A percentile compares a stretch with the other conserved stretches of the same genome.
Conservation (phyloP, 2,329 filamentous ascomycete genomes). For the Didymella pomorum region DNA sequence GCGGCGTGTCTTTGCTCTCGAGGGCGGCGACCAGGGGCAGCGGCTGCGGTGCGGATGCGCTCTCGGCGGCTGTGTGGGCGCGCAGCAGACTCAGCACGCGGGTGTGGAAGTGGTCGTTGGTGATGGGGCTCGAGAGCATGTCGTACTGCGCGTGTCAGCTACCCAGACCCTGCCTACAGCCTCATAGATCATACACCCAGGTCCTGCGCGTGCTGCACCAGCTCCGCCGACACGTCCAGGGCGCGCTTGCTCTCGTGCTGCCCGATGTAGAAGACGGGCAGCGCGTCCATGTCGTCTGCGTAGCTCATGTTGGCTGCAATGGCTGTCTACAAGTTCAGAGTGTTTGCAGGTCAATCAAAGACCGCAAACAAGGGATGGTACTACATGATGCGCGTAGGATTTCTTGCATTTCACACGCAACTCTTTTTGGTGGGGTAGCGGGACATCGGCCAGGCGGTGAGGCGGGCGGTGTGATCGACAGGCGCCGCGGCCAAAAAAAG, state of each 20-base stretch:
- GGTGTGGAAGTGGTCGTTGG: constrained; percentile 74
- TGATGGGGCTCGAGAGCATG: constrained; percentile 80
- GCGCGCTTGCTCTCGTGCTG: constrained; percentile 74
- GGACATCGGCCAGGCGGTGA: not conserved
- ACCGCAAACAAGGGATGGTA: not conserved
- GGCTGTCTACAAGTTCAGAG: not conserved
- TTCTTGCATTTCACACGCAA: not conserved
- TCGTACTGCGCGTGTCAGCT: constrained; percentile 67
- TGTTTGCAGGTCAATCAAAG: not conserved
- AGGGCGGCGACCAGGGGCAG: constrained; percentile 66
- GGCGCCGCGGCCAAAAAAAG: constrained; percentile 5
- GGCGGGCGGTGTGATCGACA: not conserved
- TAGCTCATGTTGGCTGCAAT: constrained; percentile 16
- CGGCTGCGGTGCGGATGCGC: constrained; percentile 55
- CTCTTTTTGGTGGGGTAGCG: not conserved
- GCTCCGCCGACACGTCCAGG: constrained; percentile 67
- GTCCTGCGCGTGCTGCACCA: constrained; percentile 73
- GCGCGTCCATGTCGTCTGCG: constrained; percentile 45
- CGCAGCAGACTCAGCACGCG: constrained; percentile 71
- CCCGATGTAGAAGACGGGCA: constrained; percentile 71
- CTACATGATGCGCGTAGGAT: not conserved
- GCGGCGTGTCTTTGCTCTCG: constrained; percentile 78
- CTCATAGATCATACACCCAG: constrained; percentile 54
- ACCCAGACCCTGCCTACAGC: too few species aligned
- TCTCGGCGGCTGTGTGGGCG: constrained; percentile 60